phyloP scores from a whole-genome alignment of 2,329 filamentous ascomycete genomes.

The Penicillium crustosum region DNA sequence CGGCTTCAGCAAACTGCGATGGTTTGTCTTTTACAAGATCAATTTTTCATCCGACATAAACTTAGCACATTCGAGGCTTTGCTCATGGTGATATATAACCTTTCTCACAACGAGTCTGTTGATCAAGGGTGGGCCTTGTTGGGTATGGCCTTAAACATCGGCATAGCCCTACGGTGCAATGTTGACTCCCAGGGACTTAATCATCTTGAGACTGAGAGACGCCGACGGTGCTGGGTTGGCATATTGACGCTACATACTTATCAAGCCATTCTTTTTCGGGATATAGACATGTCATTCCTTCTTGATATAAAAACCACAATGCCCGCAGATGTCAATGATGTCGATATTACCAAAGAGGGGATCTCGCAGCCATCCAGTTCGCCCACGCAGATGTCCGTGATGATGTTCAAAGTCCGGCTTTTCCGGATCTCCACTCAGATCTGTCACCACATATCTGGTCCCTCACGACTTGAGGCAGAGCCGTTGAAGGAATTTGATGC shows the following conservation, averaged over 20 bases:
- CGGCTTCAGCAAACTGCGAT: constrained; percentile 22
- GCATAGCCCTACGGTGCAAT: constrained; percentile 32
- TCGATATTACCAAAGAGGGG: constrained; percentile 14
- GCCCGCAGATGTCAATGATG: constrained; percentile 29
- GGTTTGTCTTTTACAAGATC: constrained; percentile 30
- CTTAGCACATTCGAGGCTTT: constrained; percentile 33
- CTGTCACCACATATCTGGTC: constrained; percentile 22
- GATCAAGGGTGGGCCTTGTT: constrained; percentile 32
- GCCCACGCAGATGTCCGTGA: constrained; percentile 36
- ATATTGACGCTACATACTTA: constrained; percentile 35
- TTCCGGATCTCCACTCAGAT: constrained; percentile 30
- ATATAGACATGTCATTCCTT: constrained; percentile 24
- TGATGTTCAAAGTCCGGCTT: constrained; percentile 30
- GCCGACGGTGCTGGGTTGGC: constrained; percentile 35
- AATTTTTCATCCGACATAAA: constrained; percentile 31
- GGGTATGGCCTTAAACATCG: constrained; percentile 33
- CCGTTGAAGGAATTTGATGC: constrained; percentile 13
- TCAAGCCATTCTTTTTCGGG: constrained; percentile 29
- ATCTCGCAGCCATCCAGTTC: constrained; percentile 14
- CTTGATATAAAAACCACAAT: constrained; percentile 24
- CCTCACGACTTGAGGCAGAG: constrained; percentile 7
- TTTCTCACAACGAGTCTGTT: constrained; percentile 27
- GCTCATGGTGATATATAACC: constrained; percentile 33
- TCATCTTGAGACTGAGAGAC: constrained; percentile 25
- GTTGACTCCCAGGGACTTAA: constrained; percentile 21